phyloP scores from a whole-genome alignment of 495 filamentous ascomycete species.

The Podospora appendiculata region DNA sequence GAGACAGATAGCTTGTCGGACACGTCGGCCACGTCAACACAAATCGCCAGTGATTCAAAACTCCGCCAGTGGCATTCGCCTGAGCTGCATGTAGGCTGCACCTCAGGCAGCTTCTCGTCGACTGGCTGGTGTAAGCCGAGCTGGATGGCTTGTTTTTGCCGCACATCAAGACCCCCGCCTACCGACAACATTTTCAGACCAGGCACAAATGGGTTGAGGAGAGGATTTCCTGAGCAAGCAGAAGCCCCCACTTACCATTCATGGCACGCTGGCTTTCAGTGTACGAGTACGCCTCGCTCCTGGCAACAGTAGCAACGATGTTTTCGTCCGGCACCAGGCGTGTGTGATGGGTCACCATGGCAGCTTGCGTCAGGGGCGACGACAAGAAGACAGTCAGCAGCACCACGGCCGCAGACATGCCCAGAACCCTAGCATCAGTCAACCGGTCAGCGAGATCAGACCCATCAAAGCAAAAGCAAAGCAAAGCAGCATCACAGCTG shows the following conservation, averaged over 20 bases:
- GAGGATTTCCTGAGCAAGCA: too few relatives aligned
- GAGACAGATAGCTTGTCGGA: slow-evolving; percentile 17
- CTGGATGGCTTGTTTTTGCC: slow-evolving; percentile 32
- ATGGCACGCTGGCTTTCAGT: not conserved
- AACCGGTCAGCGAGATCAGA: slow-evolving; percentile 1
- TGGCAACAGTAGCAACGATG: slow-evolving; percentile 6
- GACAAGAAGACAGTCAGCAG: slow-evolving; percentile 32
- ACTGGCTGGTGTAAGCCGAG: slow-evolving; percentile 30
- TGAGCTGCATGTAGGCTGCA: slow-evolving; percentile 28
- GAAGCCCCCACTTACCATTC: not conserved
- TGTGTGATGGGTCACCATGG: slow-evolving; percentile 24
- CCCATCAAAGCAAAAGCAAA: not conserved
- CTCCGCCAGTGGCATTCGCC: slow-evolving; percentile 36
- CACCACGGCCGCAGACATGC: slow-evolving; percentile 31
- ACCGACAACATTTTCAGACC: not conserved
- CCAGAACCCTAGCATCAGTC: slow-evolving; percentile 23
- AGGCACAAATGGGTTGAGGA: too few relatives aligned
- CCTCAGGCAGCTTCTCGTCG: slow-evolving; percentile 6
- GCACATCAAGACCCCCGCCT: slow-evolving; percentile 18
- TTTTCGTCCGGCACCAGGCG: slow-evolving; percentile 4
- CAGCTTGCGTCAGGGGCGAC: slow-evolving; percentile 39
- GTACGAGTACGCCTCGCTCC: slow-evolving; percentile 12
- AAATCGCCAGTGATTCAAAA: slow-evolving; percentile 40
- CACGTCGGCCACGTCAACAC: slow-evolving; percentile 31
- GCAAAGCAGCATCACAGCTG: not conserved